Base-by-base conservation (phyloP, 768 basidiomycete genomes). In the Calocybe indica region DNA sequence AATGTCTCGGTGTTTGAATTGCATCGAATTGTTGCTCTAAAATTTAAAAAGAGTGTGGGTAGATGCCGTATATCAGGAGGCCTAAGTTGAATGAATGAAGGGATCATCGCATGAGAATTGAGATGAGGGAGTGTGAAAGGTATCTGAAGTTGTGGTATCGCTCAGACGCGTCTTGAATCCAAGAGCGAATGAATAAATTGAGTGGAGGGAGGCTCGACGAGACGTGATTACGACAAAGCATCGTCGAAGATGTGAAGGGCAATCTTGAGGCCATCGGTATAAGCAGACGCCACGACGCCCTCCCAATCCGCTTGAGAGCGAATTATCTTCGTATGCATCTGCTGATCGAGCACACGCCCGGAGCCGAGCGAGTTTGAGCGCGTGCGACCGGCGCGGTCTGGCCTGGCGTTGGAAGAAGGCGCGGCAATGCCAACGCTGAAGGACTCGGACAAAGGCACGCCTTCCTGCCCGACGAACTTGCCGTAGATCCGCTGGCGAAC, bases 401-500 rank as follows among this genome's bases (percentile, higher is more conserved):
- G 12, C 22, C 10, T 54, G n/a, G 14, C 73, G 72, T 46, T 78
- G 69, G 40, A 76, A 57, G 53, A 80, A 74, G 13, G 76, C 78
- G 31, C 88, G 62, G 22, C 22, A 22, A 22, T 22, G 22, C 22
- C 22, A 22, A 22, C 22, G 6, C 70, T 72, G 58, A 88, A 88
- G 1, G 70, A 63, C 6, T 72, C 65, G 0, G 72, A 71, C 15
- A 88, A 74, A 9, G 72, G 67, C 37, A 81, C 54, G 41, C 73
- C 74, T 60, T 82, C 83, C 55, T 81, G 76, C 15, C 72, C 69
- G n/a, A 75, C 71, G 57, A 89, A 82, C 56, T 87, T 88, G 46
- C 82, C 77, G 51, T 76, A 75, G 22, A 90, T 66, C 41, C 76
- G 74, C 44, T 66, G 65, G 49, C 82, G 81, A 11, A 88, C 55